phyloP scores from a whole-genome alignment of 352 stramenopile species.

The Phytophthora aleatoria region DNA sequence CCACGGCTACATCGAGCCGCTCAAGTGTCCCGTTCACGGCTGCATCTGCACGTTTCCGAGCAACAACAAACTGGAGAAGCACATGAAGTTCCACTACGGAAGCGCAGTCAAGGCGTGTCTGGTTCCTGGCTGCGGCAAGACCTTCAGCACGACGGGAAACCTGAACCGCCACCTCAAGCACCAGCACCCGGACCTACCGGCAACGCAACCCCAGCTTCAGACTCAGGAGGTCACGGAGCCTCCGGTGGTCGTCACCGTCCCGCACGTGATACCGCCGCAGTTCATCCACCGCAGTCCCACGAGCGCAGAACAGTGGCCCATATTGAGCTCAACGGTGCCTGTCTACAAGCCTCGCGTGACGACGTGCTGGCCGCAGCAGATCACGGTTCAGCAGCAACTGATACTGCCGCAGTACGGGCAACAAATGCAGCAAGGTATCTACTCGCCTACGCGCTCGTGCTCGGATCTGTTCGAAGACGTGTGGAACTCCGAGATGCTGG shows the following conservation, averaged over 20 bases:
- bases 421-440: conserved; percentile 20
- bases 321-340: conserved; percentile 8
- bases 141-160: conserved; percentile 50
- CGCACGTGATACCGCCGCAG: conserved; percentile 24
- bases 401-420: conserved; percentile 24
- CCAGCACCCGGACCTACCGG: conserved; percentile 33
- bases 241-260: conserved; percentile 10
- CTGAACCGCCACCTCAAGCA: conserved; percentile 50
- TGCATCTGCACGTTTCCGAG: conserved; percentile 34
- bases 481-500: conserved; percentile 52
- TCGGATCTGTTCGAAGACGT: conserved; percentile 42
- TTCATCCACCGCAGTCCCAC: conserved; percentile 34
- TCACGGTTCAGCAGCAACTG: conserved; percentile 17
- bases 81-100: conserved; percentile 45
- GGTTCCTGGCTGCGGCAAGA: conserved; percentile 39
- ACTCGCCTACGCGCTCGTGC: conserved; percentile 36
- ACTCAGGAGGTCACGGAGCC: conserved; percentile 1
- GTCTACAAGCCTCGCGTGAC: conserved; percentile 25
- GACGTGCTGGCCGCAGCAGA: conserved; percentile 29
- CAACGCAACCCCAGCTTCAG: conserved; percentile 1
- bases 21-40: conserved; percentile 30
- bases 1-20: conserved; percentile 39
- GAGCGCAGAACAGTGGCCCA: conserved; percentile 35
- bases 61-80: conserved; percentile 40
- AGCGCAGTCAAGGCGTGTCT: conserved; percentile 41